Evolutionary conservation across 176 grass and related monocot genomes (phyloP).

Genomic region (Chrysopogon serrulatus): DNA sequence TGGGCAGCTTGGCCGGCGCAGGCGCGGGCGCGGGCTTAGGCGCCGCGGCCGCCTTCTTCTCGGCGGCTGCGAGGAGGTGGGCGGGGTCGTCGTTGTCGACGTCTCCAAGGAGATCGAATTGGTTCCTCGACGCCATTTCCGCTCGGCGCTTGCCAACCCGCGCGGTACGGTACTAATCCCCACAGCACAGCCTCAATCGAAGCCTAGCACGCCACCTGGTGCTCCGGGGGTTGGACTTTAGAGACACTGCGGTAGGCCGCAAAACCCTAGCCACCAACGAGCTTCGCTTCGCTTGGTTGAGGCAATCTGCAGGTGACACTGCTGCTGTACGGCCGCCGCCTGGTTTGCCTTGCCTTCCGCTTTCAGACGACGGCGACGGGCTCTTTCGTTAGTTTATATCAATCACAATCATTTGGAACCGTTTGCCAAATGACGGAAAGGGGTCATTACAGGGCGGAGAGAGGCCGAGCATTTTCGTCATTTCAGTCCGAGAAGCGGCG

Average conservation of each 20-base stretch:
- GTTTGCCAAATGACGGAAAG: neutral
- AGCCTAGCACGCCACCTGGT: conserved; percentile 37
- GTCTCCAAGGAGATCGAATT: conserved; percentile 85
- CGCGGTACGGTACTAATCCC: neutral
- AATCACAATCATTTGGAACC: too few species aligned
- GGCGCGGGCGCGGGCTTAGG: neutral
- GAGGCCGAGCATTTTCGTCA: neutral
- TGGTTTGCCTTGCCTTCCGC: neutral
- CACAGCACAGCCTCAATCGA: neutral
- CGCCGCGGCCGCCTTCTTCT: conserved; percentile 43
- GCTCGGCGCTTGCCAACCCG: neutral
- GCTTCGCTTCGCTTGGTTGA: neutral
- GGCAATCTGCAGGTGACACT: neutral
- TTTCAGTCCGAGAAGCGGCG: neutral
- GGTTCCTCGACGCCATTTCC: conserved; percentile 57
- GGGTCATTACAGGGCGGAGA: rapidly evolving
- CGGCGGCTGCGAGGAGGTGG: conserved; percentile 51
- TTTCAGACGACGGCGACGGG: neutral
- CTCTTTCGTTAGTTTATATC: neutral
- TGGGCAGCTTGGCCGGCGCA: conserved; percentile 34
- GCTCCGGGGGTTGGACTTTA: conserved; percentile 8
- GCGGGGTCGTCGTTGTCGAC: conserved; percentile 63
- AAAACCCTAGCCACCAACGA: conserved; percentile 65
- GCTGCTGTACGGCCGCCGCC: neutral
- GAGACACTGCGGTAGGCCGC: neutral